Base-by-base conservation (phyloP, 768 basidiomycete genomes). In the Leccinum rimulosum region DNA sequence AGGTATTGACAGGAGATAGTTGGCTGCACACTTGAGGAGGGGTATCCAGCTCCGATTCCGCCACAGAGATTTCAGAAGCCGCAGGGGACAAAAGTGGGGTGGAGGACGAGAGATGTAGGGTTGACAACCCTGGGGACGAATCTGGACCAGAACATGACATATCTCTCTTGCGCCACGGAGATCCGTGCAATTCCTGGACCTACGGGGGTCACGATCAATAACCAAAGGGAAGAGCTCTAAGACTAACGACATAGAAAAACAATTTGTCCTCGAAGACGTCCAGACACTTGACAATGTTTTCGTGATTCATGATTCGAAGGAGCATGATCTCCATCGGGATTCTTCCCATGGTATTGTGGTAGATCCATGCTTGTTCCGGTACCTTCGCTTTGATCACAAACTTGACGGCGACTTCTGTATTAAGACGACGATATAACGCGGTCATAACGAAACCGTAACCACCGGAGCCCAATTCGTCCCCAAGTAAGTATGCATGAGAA, bases 361-460 rank as follows among this genome's bases (percentile, higher is more conserved):
- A 74, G 75, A 87, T 78, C 78, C 76, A 73, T 6, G 73, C 74
- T 59, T 81, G 79, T 17, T 80, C 79, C 0, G 82, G 82, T 1
- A 87, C 79, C 61, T 84, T 82, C 54, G 78, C 81, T 73, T 93
- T 95, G 76, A 90, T 84, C 68, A 98, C 94, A 72, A 98, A 97
- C 75, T 98, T 98, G 73, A 97, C 90, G 0, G 95, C 95, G 55
- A 95, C 94, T 70, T 94, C 90, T 58, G 77, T 72, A 0, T 79
- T 79, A 50, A 82, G 79, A 31, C 63, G 65, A 14, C 83, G 84
- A 68, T 91, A 84, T 36, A 79, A 75, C 10, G 93, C 94, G 3
- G 89, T 89, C 82, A 96, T 91, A 28, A 98, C 95, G 70, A 98
- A 97, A 2, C 95, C 95, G 70, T 95, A 98, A 17, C 95, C 95